Percentiles rank a stretch among this genome's conserved stretches.
Conservation (phyloP, 495 filamentous ascomycete species). For the Penicillium fimorum region DNA sequence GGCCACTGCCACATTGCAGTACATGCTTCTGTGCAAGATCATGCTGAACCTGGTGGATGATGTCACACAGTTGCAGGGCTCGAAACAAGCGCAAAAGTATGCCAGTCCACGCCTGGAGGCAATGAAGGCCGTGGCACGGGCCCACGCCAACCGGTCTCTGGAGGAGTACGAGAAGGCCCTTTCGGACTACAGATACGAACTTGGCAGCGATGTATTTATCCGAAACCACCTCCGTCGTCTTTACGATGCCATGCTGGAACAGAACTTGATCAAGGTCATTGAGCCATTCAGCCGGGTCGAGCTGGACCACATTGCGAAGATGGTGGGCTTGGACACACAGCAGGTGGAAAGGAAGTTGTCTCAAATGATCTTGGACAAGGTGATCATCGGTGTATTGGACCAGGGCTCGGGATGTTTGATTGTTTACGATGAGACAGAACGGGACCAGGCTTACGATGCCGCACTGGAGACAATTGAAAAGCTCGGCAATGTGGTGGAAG, state of each 20-base stretch:
- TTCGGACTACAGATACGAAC: conserved; percentile 81
- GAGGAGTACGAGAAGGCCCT: conserved; percentile 96
- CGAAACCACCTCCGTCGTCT: conserved; percentile 89
- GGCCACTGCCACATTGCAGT: conserved; percentile 90
- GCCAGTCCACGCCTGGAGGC: conserved; percentile 91
- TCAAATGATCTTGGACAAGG: conserved; percentile 99
- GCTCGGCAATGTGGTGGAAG: conserved; percentile 95
- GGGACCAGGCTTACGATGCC: conserved; percentile 91
- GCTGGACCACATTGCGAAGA: conserved; percentile 93
- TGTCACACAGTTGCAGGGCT: conserved; percentile 86
- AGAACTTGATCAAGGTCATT: conserved; percentile 98
- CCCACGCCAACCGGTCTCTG: conserved; percentile 88
- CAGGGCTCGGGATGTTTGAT: conserved; percentile 97
- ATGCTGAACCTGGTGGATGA: conserved; percentile 97
- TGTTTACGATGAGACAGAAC: conserved; percentile 90
- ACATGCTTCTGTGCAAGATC: conserved; percentile 99
- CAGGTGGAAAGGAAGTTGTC: conserved; percentile 97
- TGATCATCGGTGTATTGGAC: conserved; percentile 95
- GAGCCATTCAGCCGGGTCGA: conserved; percentile 97
- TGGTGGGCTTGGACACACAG: conserved; percentile 92
- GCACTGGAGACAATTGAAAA: conserved; percentile 95
- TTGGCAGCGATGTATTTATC: conserved; percentile 91
- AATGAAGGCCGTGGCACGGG: conserved; percentile 96
- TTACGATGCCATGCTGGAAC: conserved; percentile 98
- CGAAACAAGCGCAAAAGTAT: conserved; percentile 94